Evolutionary conservation across 2,329 filamentous ascomycete species (phyloP).

Genomic region (Lachnellula subtilissima): DNA sequence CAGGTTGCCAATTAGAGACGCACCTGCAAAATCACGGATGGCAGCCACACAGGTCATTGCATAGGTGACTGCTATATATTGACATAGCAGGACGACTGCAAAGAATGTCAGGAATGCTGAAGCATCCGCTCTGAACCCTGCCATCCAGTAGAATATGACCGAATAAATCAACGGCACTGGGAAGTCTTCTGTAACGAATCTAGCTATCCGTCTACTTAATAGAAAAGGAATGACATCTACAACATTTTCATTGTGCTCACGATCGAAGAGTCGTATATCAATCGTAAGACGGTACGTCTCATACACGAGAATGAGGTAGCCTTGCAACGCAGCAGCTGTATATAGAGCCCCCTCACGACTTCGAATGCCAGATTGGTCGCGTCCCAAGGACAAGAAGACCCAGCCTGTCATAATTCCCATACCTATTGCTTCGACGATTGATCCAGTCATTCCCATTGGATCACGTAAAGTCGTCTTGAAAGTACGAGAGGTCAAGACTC

Average conservation of each 20-base stretch:
- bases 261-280: conserved; percentile 72
- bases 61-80: conserved; percentile 70
- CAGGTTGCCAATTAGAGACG: conserved; percentile 68
- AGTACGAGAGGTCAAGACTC: conserved; percentile 63
- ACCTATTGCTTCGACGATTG: conserved; percentile 61
- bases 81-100: conserved; percentile 60
- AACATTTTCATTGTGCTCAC: conserved; percentile 68
- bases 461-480: conserved; percentile 71
- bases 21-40: conserved; percentile 62
- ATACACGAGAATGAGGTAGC: conserved; percentile 71
- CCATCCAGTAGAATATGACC: conserved; percentile 73
- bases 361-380: conserved; percentile 65
- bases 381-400: conserved; percentile 62
- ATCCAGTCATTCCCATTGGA: conserved; percentile 68
- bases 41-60: conserved; percentile 64
- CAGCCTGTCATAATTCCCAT: conserved; percentile 71
- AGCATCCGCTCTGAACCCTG: conserved; percentile 61
- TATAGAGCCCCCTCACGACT: conserved; percentile 71
- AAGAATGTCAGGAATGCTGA: conserved; percentile 70
- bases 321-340: conserved; percentile 65
- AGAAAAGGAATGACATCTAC: conserved; percentile 66
- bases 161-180: conserved; percentile 68
- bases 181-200: conserved; percentile 66
- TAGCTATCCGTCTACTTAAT: conserved; percentile 62
- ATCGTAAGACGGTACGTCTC: conserved; percentile 71